Evolutionary conservation across 139 green algal genomes (phyloP), one percentile per base, ranked within the genome.

Genomic region (Auxenochlorella pyrenoidosa): DNA sequence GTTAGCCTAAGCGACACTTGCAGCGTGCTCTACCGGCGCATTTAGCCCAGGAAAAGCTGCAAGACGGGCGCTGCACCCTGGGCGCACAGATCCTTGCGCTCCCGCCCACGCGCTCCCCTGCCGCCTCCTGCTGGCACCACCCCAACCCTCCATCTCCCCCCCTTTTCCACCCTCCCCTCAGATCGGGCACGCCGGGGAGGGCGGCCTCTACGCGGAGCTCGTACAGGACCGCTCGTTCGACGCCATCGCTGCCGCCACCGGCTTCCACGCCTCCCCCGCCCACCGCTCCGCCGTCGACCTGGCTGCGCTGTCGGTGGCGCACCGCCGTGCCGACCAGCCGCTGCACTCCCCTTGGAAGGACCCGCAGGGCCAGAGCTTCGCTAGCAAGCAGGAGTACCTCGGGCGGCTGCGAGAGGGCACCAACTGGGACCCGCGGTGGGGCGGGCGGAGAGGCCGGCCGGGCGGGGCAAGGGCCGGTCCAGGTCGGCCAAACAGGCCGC

Each of bases 201-300:
- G 92, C 32, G 92, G 92, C 1, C 66, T 95, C 10, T 93, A 95
- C 59, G 91, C 91, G 16, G 92, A 95, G 66, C 38, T 95, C 51
- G 78, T 95, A 32, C 91, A 93, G 41, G 91, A 94, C 77, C 80
- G 91, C 1, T 85, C 73, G 36, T 94, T 94, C 47, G 91, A 92
- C 68, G 91, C 83, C 0, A 38, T 92, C 18, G 91, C 92, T 0
- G 54, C 72, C 68, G 77, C 85, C 76, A 79, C 88, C n/a, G 63
- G 76, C 36, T 90, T 91, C 71, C 71, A 60, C 8, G 70, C 54
- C 36, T 63, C 70, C 8, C 16, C 36, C n/a, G 70, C 58, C 34
- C n/a, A 16, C 22, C 70, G 70, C 12, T 3, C 40, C 5, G 34
- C 71, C 13, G 6, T 87, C 26, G 83, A 87, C 71, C 73, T 87